Evolutionary conservation across 805 yeast genomes (phyloP), one percentile per base, ranked within the genome.

Genomic region (Candida tammaniensis): DNA sequence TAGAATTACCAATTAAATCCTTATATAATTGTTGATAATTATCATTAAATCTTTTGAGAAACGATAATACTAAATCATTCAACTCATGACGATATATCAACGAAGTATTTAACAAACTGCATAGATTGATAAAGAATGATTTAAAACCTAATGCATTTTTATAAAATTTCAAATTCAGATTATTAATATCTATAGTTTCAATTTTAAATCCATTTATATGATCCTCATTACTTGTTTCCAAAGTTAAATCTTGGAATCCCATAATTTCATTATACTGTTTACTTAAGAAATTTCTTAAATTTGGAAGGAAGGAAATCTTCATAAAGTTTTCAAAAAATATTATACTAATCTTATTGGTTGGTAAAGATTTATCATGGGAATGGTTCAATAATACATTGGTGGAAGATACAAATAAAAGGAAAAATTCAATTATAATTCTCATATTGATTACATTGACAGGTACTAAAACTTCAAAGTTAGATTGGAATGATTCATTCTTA

Each of bases 401-500:
- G 1, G 85, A 79, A 28, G 84, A 80, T 17, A 78, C 65, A 49
- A 86, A 86, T 9, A 78, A 60, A 30, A 86, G 67, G 24, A 86
- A 77, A 24, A 85, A 80, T 38, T 84, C 95, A 31, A 86, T 57
- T 11, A 88, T 72, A 4, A 84, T 72, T 44, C 89, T 72, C 82
- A 89, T 86, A 48, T 88, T 86, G 57, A 83, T 79, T 11, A 87
- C 72, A 49, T 78, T 79, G 2, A 86, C 78, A 0, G 80, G 77
- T 2, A 85, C 83, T 24, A 86, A 57, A 3, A 80, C 70, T 40
- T 82, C 80, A 34, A 81, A 80, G 45, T 74, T 72, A 15, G 77
- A 67, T 39, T 59, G 62, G 39, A 70, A 70, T 3, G 74, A 63
- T 43, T 80, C 86, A 41, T 70, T 77, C 27, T 80, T 78, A 27